phyloP scores from a whole-genome alignment of 495 filamentous ascomycete genomes.

The Aeminium ludgeri region DNA sequence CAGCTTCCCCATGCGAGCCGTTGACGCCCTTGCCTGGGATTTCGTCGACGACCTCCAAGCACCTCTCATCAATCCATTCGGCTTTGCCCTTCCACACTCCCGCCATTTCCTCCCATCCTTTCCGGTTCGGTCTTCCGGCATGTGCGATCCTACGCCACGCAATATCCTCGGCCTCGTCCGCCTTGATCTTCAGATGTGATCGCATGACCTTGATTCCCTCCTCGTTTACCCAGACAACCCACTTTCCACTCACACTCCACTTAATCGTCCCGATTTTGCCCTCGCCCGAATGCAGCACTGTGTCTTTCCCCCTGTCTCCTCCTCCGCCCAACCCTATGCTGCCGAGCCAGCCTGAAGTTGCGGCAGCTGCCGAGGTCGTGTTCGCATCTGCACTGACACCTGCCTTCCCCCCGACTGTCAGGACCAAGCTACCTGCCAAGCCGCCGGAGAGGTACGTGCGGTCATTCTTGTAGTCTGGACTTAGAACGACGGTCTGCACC shows the following conservation, averaged over 20 bases:
- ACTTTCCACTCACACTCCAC: constrained; percentile 83
- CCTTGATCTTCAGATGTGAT: constrained; percentile 66
- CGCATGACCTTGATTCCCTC: constrained; percentile 96
- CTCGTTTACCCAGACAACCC: constrained; percentile 88
- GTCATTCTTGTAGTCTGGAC: constrained; percentile 82
- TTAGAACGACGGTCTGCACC: constrained; percentile 74
- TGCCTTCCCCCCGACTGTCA: constrained; percentile 66
- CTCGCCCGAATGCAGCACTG: constrained; percentile 78
- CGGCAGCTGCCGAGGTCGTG: constrained; percentile 62
- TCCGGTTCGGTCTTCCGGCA: constrained; percentile 61
- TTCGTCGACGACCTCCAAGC: constrained; percentile 47
- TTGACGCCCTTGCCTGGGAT: constrained; percentile 1
- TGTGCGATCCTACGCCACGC: constrained; percentile 96
- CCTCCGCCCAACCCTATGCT: constrained; percentile 63
- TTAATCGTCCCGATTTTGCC: constrained; percentile 78
- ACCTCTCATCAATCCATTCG: constrained; percentile 80
- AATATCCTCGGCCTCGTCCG: constrained; percentile 47
- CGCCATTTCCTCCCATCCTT: constrained; percentile 86
- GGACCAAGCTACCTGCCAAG: constrained; percentile 68
- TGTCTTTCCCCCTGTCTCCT: constrained; percentile 64
- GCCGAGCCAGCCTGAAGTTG: constrained; percentile 83
- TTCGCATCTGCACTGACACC: constrained; percentile 66
- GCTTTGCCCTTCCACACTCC: constrained; percentile 78
- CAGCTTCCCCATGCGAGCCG: constrained; percentile 9
- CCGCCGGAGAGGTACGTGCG: constrained; percentile 79